phyloP scores from a whole-genome alignment of 495 filamentous ascomycete genomes.

The Aspergillus sclerotioniger region DNA sequence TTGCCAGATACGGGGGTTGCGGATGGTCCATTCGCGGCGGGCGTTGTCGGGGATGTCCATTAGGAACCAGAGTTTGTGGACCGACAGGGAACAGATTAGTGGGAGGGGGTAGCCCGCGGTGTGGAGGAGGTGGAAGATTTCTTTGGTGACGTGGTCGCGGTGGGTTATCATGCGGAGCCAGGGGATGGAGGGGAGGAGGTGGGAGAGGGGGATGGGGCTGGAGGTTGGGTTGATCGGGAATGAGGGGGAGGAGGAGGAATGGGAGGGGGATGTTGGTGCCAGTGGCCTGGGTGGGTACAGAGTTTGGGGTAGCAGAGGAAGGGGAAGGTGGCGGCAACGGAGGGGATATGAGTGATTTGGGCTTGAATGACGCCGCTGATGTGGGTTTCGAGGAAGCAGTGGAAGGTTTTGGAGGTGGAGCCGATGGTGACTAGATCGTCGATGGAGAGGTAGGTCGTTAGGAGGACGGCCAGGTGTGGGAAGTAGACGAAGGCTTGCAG shows the following conservation, averaged over 20 bases:
- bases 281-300: conserved; percentile 50
- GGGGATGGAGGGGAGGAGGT: conserved; percentile 44
- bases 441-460: conserved; percentile 8
- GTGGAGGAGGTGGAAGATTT: conserved; percentile 55
- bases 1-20: conserved; percentile 46
- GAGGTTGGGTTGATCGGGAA: not conserved
- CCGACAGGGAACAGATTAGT: conserved; percentile 29
- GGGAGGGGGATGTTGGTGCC: not conserved
- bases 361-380: conserved; percentile 39
- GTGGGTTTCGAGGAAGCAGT: conserved; percentile 47
- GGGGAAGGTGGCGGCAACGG: conserved; percentile 37
- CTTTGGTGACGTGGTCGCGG: conserved; percentile 45
- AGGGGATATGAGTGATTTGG: conserved; percentile 39
- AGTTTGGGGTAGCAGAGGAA: conserved; percentile 49
- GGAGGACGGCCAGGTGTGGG: not conserved
- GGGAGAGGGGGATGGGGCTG: not conserved
- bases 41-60: conserved; percentile 57
- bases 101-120: conserved; percentile 53
- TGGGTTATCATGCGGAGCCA: conserved; percentile 54
- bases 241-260: not conserved
- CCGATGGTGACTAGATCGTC: conserved; percentile 55
- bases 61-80: conserved; percentile 65
- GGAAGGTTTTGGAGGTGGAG: conserved; percentile 55
- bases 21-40: conserved; percentile 48
- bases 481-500: not conserved